phyloP scores from a whole-genome alignment of 164 flowering plant genomes.

The Protea cynaroides region DNA sequence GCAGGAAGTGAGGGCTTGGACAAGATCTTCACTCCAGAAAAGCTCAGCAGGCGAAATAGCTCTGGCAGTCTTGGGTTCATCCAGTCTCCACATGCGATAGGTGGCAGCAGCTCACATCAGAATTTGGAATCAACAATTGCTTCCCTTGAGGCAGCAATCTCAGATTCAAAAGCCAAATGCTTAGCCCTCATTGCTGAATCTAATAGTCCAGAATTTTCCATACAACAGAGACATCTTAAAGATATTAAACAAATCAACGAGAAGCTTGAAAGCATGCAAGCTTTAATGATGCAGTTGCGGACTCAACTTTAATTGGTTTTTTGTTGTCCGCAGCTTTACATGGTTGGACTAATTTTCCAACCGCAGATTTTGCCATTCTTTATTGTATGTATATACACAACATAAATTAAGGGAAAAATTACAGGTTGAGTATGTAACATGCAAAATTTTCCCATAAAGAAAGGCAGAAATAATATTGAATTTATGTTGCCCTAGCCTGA shows the following conservation, averaged over 20 bases:
- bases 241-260: constrained; percentile 44
- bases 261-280: constrained; percentile 64
- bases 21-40: constrained; percentile 56
- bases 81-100: constrained; percentile 22
- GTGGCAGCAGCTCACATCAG: constrained; percentile 22
- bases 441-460: too few relatives aligned
- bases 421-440: constrained; percentile 21
- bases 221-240: constrained; percentile 26
- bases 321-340: not conserved
- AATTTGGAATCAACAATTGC: constrained; percentile 46
- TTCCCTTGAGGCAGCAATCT: constrained; percentile 60
- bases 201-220: constrained; percentile 27
- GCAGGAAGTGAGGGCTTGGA: constrained; percentile 82
- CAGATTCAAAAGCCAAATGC: constrained; percentile 64
- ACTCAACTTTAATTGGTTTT: constrained; percentile 31
- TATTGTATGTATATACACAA: constrained; percentile 41
- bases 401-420: constrained; percentile 13
- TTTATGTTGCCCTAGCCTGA: constrained; percentile 12
- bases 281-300: constrained; percentile 42
- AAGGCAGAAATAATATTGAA: constrained; percentile 16
- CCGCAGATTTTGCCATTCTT: constrained; percentile 21
- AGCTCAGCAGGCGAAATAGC: constrained; percentile 38
- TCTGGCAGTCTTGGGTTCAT: constrained; percentile 22
- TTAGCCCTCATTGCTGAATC: constrained; percentile 41
- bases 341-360: constrained; percentile 18